phyloP scores from a whole-genome alignment of 2,329 filamentous ascomycete genomes.

The Aspergillus versicolor region DNA sequence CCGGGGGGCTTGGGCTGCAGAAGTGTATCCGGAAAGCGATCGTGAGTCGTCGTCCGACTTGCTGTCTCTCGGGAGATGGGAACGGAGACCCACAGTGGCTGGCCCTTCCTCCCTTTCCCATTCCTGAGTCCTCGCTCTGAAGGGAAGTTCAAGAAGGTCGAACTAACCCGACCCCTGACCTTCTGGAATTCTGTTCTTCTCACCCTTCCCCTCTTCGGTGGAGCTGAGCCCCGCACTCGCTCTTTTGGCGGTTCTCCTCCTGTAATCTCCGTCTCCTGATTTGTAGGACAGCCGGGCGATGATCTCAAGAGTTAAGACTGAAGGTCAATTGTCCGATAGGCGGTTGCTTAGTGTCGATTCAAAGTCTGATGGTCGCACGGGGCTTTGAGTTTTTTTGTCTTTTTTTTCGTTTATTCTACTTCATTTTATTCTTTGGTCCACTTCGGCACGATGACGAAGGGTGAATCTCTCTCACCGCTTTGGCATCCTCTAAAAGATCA shows the following conservation, averaged over 20 bases:
- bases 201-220: conserved; percentile 1
- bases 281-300: conserved; percentile 21
- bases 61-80: conserved; percentile 12
- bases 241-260: conserved; percentile 18
- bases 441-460: background rate
- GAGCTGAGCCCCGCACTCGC: conserved; percentile 19
- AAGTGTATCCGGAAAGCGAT: no score
- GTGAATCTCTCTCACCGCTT: background rate
- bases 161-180: conserved; percentile 18
- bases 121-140: background rate
- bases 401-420: background rate
- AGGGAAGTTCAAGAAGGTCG: no score
- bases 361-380: conserved; percentile 11
- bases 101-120: background rate
- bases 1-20: no score
- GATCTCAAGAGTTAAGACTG: conserved; percentile 17
- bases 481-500: background rate
- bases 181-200: conserved; percentile 21
- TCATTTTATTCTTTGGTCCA: background rate
- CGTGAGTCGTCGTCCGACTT: no score
- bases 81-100: conserved; percentile 14
- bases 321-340: conserved; percentile 20
- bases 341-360: conserved; percentile 19
- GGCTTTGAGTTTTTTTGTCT: background rate
- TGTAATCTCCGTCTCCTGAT: conserved; percentile 24